Evolutionary conservation across 2,329 filamentous ascomycete species (phyloP), one percentile per base, ranked within the genome.

Genomic region (Pestalotiopsis sp.): DNA sequence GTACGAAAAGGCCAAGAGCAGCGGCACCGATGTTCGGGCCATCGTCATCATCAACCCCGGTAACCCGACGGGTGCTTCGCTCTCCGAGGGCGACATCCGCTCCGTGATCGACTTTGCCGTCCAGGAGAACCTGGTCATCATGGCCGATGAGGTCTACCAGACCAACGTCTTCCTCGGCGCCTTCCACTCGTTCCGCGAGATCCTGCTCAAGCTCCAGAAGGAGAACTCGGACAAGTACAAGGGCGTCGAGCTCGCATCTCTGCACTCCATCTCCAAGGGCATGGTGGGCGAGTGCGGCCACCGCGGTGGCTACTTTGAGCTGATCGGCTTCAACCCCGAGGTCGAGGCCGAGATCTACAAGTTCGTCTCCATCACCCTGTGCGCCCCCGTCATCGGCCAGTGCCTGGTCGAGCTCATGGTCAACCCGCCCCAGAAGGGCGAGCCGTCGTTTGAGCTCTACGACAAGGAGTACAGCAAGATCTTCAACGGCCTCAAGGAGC

Each of bases 261-360:
- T 99, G 73, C 95, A 99, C 87, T 95, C 92, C 76, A 88, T 97
- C 67, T 97, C 94, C 79, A 99, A 99, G 88, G 96, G 96, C 76
- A 98, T 99, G 95, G 93, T 98, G 9, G 96, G 96, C 78, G 96
- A 99, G 85, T 99, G 96, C 80, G 96, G 96, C 65, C 96, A 99
- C 85, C 93, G 96, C 72, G 96, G 95, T 74, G 96, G 96, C 67
- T 99, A 97, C 87, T 98, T 98, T 78, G 96, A 99, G 86, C 90
- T 99, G 68, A 89, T 95, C 69, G 93, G 93, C 74, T 98, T 99
- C 81, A 90, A 97, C 79, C 83, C 89, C 12, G 87, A 92, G 76
- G 96, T 99, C 72, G 91, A 93, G 77, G 93, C 92, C 72, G 92
- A 98, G 85, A 95, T 99, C 81, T 98, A 98, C 90, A 99, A 99